Base-by-base conservation (phyloP, 2,329 filamentous ascomycete species). In the Trichoderma polysporum region DNA sequence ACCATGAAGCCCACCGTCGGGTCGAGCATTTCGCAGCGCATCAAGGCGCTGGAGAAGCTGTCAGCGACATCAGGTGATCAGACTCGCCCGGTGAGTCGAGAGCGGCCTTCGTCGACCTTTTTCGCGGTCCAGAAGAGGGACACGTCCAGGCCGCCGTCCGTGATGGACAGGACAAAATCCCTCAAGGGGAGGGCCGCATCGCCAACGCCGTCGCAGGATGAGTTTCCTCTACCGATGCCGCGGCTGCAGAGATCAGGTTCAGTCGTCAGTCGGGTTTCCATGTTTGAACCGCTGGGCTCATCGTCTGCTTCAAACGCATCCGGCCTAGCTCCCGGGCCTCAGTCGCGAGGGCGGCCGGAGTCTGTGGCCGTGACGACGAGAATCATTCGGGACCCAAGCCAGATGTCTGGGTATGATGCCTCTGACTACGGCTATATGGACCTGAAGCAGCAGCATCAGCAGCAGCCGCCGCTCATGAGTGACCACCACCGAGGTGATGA, bases 11-110 rank as follows among this genome's bases (percentile, higher is more conserved):
- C 90, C 70, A 95, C 92, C 73, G 86, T 98, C 27, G 94, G 93
- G 8, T 93, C 91, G 9, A 93, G 92, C 71, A 97, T 99, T 68
- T 96, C 94, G 3, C 92, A 94, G 76, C 90, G 95, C 49, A 98
- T 98, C 77, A 96, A 97, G 78, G 93, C 94, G 7, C 83, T 99
- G 62, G 92, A 97, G 75, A 94, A 93, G 77, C 85, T 95, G 71
- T 85, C 89, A 68, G 79, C 84, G 10, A 69, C 75, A 66, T 69
- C 71, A 10, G 73, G 68, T 4, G 78, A 78, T 3, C 71, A 70
- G 41, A 67, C 70, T 10, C 39, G 69, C 2, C 64, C 71, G 1
- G 64, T 57, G 60, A 77, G 69, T 59, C 71, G 76, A 31, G 81
- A 82, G 37, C 76, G 81, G 17, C 81, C 84, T 3, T 82, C 83